Percentiles rank a stretch among this genome's conserved stretches.
These are phyloP conservation scores for Ceriops zippeliana DNA, from an alignment of 345 rosid species.

Conservation along the genomic window DNA sequence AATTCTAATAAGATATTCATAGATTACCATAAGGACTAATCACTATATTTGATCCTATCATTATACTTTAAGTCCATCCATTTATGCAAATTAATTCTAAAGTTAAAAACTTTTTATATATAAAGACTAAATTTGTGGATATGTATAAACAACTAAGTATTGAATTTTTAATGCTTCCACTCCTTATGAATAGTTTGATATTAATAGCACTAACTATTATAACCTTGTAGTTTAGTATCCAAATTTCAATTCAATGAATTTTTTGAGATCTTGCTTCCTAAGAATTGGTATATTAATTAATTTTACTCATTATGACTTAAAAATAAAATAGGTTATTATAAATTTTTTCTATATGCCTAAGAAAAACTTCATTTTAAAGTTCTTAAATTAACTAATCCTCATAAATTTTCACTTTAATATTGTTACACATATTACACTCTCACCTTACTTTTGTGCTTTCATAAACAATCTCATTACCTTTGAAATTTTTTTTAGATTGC, in stretches of 20 bases:
- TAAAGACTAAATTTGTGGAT: constrained; percentile 54
- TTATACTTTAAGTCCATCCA: constrained; percentile 36
- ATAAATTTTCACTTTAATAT: no score
- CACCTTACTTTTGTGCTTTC: no score
- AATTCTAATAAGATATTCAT: constrained; percentile 30
- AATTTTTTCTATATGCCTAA: no score
- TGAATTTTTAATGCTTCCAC: constrained; percentile 62
- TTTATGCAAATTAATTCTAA: constrained; percentile 51
- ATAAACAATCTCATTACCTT: no score
- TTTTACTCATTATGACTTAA: constrained; percentile 51
- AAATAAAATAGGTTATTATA: no score
- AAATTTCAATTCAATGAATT: constrained; percentile 49
- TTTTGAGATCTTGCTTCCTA: constrained; percentile 62
- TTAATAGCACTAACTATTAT: constrained; percentile 43
- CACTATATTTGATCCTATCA: constrained; percentile 19
- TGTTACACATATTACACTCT: no score
- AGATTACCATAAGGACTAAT: constrained; percentile 21
- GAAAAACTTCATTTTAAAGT: no score
- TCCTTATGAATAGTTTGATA: constrained; percentile 80
- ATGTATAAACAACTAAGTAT: constrained; percentile 31
- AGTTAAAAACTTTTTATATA: constrained; percentile 58
- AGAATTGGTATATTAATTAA: constrained; percentile 61
- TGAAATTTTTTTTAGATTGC: no score
- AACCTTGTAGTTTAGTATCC: constrained; percentile 49
- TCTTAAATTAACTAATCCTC: no score